phyloP scores from a whole-genome alignment of 139 green algal species.

The Choricystis sp. region DNA sequence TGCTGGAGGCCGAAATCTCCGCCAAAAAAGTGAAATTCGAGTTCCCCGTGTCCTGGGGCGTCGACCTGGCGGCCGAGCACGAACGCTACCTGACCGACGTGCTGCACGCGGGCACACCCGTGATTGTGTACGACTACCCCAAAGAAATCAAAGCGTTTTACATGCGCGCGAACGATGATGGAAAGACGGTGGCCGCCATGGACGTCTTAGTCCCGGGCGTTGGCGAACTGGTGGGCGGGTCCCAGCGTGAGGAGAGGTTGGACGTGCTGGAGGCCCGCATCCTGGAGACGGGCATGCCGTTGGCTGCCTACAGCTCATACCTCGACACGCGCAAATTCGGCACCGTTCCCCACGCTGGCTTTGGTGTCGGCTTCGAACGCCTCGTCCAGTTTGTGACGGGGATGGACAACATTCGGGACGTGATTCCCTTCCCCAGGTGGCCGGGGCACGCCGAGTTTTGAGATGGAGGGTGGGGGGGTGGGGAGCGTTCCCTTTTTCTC shows the following conservation, averaged over 20 bases:
- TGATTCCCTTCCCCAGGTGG: slow-evolving; percentile 96
- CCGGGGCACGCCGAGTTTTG: slow-evolving; percentile 73
- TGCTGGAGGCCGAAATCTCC: slow-evolving; percentile 58
- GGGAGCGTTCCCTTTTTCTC: no score
- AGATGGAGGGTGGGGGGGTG: neutral
- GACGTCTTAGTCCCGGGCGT: slow-evolving; percentile 93
- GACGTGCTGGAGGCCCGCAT: slow-evolving; percentile 56
- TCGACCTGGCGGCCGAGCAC: slow-evolving; percentile 58
- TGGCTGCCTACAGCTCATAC: slow-evolving; percentile 77
- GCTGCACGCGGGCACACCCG: slow-evolving; percentile 57
- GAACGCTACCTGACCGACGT: slow-evolving; percentile 89
- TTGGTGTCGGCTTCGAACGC: slow-evolving; percentile 96
- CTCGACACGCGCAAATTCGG: slow-evolving; percentile 89
- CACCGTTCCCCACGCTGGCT: slow-evolving; percentile 82
- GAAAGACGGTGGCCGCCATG: slow-evolving; percentile 95
- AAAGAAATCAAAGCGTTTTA: slow-evolving; percentile 95
- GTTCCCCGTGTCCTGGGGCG: slow-evolving; percentile 24
- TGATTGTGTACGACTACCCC: slow-evolving; percentile 96
- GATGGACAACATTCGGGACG: slow-evolving; percentile 98
- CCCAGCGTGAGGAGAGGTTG: slow-evolving; percentile 72
- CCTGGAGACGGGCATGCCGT: slow-evolving; percentile 46
- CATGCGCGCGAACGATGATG: slow-evolving; percentile 94
- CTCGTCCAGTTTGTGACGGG: slow-evolving; percentile 94
- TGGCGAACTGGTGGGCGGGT: slow-evolving; percentile 82
- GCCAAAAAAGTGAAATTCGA: slow-evolving; percentile 70